Evolutionary conservation across 169 alveolate species (phyloP), one percentile per base, ranked within the genome.

Genomic region (Plasmodium gallinaceum): DNA sequence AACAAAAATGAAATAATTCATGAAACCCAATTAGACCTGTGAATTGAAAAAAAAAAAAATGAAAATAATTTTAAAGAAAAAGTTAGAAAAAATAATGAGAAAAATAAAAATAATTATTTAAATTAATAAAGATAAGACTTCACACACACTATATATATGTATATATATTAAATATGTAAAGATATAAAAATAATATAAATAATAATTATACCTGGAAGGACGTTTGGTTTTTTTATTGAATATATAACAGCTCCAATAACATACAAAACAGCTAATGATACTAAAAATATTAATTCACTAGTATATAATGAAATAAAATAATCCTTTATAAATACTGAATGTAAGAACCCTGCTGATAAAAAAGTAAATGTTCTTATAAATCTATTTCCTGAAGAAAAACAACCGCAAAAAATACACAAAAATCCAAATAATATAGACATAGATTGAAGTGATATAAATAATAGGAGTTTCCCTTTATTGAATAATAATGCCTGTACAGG

Each of bases 1-100:
- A 94, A 54, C 92, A 94, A 48, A 92, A 57, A 76, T 94, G 96
- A 48, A 94, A 94, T 48, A 94, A 22, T 46, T 94, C 96, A 74
- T 94, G 96, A 85, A 88, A 94, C 57, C 87, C 96, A 37, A 94
- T 20, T 18, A 85, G 22, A 51, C 93, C 90, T 80, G 54, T 24
- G 61, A 68, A 68, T n/a, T 7, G 18, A 22, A 26, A 43, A 48
- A 26, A 51, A 18, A 24, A 5, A 22, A 57, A 0, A 24, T 7
- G 5, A 14, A 20, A 42, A 22, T n/a, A 51, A n/a, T 48, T 2
- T 48, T 10, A 48, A 48, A 1, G 5, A 48, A 48, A 48, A 5
- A 10, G 58, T 10, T 48, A 48, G 14, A 48, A 48, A 48, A 14
- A 9, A 14, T 14, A 48, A 48, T 1, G 7, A 48, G 0, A 6